Base-by-base conservation (phyloP, 1,284 basidiomycete species). In the Tilletia caries region DNA sequence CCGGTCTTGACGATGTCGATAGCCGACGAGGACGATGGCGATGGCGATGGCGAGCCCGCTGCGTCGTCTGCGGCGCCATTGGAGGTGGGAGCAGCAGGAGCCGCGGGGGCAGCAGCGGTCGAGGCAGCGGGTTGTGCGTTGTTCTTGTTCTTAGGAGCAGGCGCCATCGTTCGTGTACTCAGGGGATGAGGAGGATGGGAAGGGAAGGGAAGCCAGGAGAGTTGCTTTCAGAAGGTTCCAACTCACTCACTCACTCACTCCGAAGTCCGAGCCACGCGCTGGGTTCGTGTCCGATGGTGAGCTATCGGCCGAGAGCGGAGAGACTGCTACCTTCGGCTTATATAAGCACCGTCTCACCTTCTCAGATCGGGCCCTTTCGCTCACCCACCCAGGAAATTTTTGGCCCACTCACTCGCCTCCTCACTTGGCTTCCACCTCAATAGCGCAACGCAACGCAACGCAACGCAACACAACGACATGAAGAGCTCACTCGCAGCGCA, bases 1-100 rank as follows among this genome's bases (percentile, higher is more conserved):
- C 79, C 44, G 13, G 74, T 75, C 72, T 82, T 82, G 68, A 66
- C 77, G 44, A 82, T 79, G 32, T 76, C 75, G 67, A 82, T 48
- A 20, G 41, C 33, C 6, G 41, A 5, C 34, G 68, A 13, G n/a
- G 50, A 27, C 25, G 65, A 43, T 25, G 68, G 50, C 34, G 29
- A 13, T n/a, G 3, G 41, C 62, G 23, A 33, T n/a, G 32, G 20
- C 48, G 12, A 13, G 18, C 48, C 20, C 48, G 20, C 20, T 8
- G 50, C 50, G 20, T 44, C 48, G 20, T 50, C 48, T 8, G 48
- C 1, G 8, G 48, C 48, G 1, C 10, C 48, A 2, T 8, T 20
- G 20, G 48, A 8, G 20, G 48, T 27, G 20, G 54, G 25, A 60
- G 25, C 54, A 41, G 37, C 37, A 41, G 37, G 8, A 41, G 37